A percentile compares a stretch with the other conserved stretches of the same genome.
These are phyloP conservation scores for Coemansia sp. DNA, from an alignment of 192 early-diverging fungal species.

Conservation along the genomic window DNA sequence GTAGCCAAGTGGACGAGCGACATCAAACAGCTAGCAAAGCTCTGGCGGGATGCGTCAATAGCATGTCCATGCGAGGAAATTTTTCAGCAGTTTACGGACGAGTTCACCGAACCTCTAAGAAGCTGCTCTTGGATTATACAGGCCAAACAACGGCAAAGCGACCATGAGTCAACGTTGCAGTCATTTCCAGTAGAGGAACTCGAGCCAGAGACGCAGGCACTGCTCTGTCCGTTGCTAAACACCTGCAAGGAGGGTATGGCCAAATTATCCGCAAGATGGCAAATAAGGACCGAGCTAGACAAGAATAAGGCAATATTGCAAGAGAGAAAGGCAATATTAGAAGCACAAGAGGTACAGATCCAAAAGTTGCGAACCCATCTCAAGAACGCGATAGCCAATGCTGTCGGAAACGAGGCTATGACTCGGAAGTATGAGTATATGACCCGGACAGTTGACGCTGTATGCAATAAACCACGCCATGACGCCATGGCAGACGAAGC, in stretches of 20 bases:
- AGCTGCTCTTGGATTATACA: background rate
- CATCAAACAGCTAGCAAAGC: background rate
- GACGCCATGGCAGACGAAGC: background rate
- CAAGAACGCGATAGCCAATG: background rate
- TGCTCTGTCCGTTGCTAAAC: background rate
- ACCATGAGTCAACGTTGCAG: background rate
- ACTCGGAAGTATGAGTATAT: background rate
- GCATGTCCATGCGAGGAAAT: background rate
- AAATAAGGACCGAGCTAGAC: background rate
- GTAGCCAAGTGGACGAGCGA: background rate
- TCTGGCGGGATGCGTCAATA: background rate
- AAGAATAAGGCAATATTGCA: background rate
- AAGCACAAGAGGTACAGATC: background rate
- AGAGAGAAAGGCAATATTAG: background rate
- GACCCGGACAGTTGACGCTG: background rate
- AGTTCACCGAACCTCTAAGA: background rate
- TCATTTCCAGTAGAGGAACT: background rate
- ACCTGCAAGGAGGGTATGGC: background rate
- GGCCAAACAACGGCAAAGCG: background rate
- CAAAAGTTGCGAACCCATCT: background rate
- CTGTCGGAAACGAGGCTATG: background rate
- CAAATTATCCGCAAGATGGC: background rate
- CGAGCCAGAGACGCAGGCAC: background rate
- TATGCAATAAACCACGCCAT: background rate
- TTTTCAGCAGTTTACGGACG: background rate